Evolutionary conservation across 345 rosid genomes (phyloP), one percentile per base, ranked within the genome.

Genomic region (Raphanus sativus): DNA sequence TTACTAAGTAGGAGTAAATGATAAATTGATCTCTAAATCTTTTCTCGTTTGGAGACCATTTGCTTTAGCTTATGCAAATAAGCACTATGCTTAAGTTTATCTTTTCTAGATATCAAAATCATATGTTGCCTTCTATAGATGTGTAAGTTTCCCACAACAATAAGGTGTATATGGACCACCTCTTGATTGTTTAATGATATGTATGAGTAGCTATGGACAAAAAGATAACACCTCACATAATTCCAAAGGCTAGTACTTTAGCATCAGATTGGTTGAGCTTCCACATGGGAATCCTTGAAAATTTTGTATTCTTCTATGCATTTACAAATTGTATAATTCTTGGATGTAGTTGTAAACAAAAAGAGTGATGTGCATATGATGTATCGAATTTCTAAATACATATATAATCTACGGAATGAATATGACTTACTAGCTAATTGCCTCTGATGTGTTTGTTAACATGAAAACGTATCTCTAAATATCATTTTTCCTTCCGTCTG

Each of bases 221-320:
- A 71, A 65, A 54, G 40, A 33, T 59, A 66, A 72, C 71, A 58
- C 45, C 21, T 73, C 45, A 60, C 13, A 67, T 73, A 73, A 28
- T 52, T 67, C 64, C 69, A 78, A 61, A 67, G 56, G 45, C 73
- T 69, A 69, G n/a, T 45, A 71, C 75, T 67, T 78, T 78, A 61
- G 16, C 26, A 78, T 72, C 66, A 40, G 25, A 67, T 50, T 78
- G 58, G 73, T 67, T 72, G 77, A 72, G 68, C 48, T 78, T 73
- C 69, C 81, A 78, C 81, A 67, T 78, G 81, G 65, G 62, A 65
- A 25, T 26, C 33, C 64, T 8, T 33, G 38, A 24, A 25, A 50
- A 10, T 66, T 50, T 17, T 72, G 73, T 21, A 40, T 9, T 59
- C 48, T 65, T 71, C 40, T 78, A 5, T 16, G 59, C 11, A 71